Percentiles rank a stretch among this genome's conserved stretches.
These are phyloP conservation scores for Nannochloropsis gaditana DNA, from an alignment of 108 stramenopile species.

Conservation along the genomic window DNA sequence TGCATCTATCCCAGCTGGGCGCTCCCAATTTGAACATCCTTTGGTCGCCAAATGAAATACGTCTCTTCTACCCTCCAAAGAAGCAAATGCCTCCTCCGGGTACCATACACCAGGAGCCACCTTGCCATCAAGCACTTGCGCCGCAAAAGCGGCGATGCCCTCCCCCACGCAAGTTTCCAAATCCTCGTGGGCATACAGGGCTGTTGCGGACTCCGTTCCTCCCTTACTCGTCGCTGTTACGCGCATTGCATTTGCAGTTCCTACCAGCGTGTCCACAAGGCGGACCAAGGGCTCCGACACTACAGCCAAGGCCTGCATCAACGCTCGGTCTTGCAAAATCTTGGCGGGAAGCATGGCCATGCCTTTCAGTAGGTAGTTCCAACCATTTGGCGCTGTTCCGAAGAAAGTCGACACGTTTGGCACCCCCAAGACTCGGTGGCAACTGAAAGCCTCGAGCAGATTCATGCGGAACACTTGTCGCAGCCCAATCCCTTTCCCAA, in stretches of 20 bases:
- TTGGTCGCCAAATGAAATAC: background rate
- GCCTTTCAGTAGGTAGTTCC: slow-evolving; percentile 46
- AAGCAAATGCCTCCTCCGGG: slow-evolving; percentile 40
- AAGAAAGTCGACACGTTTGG: slow-evolving; percentile 36
- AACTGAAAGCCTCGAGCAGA: slow-evolving; percentile 36
- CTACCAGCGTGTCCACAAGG: slow-evolving; percentile 42
- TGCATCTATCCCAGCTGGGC: background rate
- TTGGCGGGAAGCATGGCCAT: slow-evolving; percentile 42
- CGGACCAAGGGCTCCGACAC: slow-evolving; percentile 40
- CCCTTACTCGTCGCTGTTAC: slow-evolving; percentile 34
- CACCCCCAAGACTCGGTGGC: slow-evolving; percentile 33
- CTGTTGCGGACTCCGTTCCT: slow-evolving; percentile 27
- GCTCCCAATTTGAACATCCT: background rate
- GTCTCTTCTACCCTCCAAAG: background rate
- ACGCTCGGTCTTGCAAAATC: slow-evolving; percentile 38
- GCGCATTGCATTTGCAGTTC: slow-evolving; percentile 43
- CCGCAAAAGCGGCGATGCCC: slow-evolving; percentile 42
- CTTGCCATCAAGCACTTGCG: slow-evolving; percentile 24
- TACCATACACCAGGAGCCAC: slow-evolving; percentile 38
- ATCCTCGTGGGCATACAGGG: slow-evolving; percentile 42
- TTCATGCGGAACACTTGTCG: slow-evolving; percentile 39
- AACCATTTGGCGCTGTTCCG: slow-evolving; percentile 44
- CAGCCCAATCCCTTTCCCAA: slow-evolving; percentile 29
- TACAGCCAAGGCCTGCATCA: slow-evolving; percentile 42
- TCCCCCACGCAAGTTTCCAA: slow-evolving; percentile 45